A percentile compares a stretch with the other conserved stretches of the same genome.
These are phyloP conservation scores for Solanum boliviense DNA, from an alignment of 257 asterid genomes.

Conservation along the genomic window DNA sequence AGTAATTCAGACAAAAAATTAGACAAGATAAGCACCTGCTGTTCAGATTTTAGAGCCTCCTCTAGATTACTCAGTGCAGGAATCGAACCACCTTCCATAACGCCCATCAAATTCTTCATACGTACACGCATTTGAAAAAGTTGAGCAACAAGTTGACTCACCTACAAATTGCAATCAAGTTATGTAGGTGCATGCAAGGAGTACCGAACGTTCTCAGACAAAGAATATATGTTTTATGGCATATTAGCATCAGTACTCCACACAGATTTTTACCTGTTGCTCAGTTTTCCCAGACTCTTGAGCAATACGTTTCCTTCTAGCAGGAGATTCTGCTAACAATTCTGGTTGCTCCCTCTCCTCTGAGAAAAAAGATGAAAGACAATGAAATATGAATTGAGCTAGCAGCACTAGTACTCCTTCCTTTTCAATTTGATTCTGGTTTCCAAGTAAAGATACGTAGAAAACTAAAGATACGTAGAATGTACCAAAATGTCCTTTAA, in stretches of 20 bases:
- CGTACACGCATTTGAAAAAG: slow-evolving; percentile 95
- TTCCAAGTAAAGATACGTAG: neutral
- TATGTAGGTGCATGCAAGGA: neutral
- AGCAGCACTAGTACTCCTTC: neutral
- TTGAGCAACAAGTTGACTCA: slow-evolving; percentile 88
- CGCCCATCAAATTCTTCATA: slow-evolving; percentile 95
- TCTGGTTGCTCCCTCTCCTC: slow-evolving; percentile 99
- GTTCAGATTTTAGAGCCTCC: slow-evolving; percentile 77
- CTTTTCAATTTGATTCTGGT: neutral
- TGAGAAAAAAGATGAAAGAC: slow-evolving; percentile 20
- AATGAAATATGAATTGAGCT: neutral
- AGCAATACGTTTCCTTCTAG: slow-evolving; percentile 72
- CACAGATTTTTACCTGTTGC: slow-evolving; percentile 53
- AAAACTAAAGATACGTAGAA: neutral
- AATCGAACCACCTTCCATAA: slow-evolving; percentile 89
- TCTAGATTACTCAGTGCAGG: slow-evolving; percentile 77
- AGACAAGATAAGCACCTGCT: slow-evolving; percentile 36
- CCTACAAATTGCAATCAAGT: slow-evolving; percentile 28
- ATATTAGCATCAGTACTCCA: neutral
- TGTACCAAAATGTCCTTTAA: neutral
- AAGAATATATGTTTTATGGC: neutral
- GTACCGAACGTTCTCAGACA: neutral
- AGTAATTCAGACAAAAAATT: neutral
- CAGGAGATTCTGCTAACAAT: slow-evolving; percentile 78
- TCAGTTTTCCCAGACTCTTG: slow-evolving; percentile 88